A percentile compares a stretch with the other conserved stretches of the same genome.
Conservation (phyloP, 208 protist species). For the Leishmania turanica region DNA sequence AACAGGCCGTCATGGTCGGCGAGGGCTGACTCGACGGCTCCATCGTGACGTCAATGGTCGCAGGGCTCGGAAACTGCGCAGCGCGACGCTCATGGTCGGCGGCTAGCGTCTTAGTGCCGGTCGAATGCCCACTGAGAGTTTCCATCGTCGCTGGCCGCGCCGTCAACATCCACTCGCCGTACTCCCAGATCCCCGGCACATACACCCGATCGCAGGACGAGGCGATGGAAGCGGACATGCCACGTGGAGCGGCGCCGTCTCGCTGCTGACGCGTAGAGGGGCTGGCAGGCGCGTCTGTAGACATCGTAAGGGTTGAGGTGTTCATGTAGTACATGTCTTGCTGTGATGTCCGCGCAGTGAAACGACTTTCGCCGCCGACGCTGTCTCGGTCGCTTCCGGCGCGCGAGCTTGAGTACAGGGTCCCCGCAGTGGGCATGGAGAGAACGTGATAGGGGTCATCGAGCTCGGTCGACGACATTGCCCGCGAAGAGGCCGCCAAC, state of each 20-base stretch:
- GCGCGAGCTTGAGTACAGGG: neutral
- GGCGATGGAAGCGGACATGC: neutral
- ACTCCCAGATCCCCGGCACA: neutral
- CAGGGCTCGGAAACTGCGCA: neutral
- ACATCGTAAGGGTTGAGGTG: neutral
- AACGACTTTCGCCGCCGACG: neutral
- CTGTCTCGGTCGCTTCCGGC: neutral
- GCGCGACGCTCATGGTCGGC: neutral
- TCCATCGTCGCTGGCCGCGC: neutral
- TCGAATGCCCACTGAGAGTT: neutral
- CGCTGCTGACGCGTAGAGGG: neutral
- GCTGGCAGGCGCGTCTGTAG: neutral
- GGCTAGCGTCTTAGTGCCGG: neutral
- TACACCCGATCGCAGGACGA: neutral
- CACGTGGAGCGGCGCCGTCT: neutral
- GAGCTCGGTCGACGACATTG: neutral
- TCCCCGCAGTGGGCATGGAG: neutral
- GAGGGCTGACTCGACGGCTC: neutral
- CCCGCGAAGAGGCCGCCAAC: neutral
- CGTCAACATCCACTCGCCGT: slow-evolving; percentile 1
- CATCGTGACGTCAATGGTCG: neutral
- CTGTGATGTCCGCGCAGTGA: neutral
- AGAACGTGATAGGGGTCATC: slow-evolving; percentile 1
- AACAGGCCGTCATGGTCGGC: neutral
- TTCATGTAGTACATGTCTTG: neutral